Base-by-base conservation (phyloP, 2,329 filamentous ascomycete species). In the Colletotrichum gigasporum region DNA sequence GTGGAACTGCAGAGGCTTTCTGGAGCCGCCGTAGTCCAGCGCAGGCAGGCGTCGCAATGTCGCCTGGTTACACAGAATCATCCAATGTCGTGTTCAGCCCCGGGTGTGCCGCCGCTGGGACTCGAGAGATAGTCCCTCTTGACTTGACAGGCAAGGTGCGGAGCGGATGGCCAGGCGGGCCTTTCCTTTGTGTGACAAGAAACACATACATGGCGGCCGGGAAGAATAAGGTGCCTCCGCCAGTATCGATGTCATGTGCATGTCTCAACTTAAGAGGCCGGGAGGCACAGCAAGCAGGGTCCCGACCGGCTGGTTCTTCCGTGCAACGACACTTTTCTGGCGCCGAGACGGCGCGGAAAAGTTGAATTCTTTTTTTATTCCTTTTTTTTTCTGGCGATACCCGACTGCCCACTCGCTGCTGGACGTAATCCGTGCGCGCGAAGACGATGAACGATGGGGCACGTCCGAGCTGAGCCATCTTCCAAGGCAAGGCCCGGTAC, bases 241-340 rank as follows among this genome's bases (percentile, higher is more conserved):
- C 37, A 44, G 50, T 35, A 32, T 39, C 34, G 20, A 4, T 32
- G 16, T 37, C 24, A 41, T 32, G 9, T 44, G 37, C 24, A 11
- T 11, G 48, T 51, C 35, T 42, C 50, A 24, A 24, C n/a, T 37
- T 20, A 42, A 16, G n/a, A 42, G 22, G 22, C 42, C 54, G 24
- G 32, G 34, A 22, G 18, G 32, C 30, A 57, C 22, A 24, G 32
- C 32, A 57, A 32, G 24, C 20, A 58, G 26, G 18, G 44, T 28
- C 55, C 55, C 55, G 55, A 32, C 44, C 24, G 26, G 35, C 12
- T 41, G 55, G 44, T 41, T 51, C 55, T 30, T 39, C 44, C 55
- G n/a, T 12, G 44, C 28, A 58, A 41, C 16, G 34, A 28, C 26
- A 20, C 24, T 58, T 56, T 30, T 14, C 26, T 42, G 26, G 32